A percentile compares a stretch with the other conserved stretches of the same genome.
Evolutionary conservation across 2,329 filamentous ascomycete genomes (phyloP).

Genomic region (Clarireedia paspali): DNA sequence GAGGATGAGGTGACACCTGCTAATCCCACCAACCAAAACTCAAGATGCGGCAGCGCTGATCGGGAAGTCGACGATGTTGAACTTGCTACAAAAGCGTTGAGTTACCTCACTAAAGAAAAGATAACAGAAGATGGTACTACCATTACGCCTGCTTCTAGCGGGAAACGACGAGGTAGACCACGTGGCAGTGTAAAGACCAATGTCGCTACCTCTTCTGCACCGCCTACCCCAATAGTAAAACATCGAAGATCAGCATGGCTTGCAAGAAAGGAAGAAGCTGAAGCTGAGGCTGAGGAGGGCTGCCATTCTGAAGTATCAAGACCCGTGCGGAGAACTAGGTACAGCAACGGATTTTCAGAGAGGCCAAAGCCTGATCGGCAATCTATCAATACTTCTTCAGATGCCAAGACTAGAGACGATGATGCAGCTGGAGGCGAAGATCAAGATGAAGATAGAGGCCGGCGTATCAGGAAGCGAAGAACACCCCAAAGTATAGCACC

Average conservation of each 20-base stretch:
- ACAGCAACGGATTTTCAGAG: neutral
- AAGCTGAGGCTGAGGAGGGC: conserved; percentile 7
- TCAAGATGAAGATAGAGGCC: neutral
- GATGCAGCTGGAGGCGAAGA: neutral
- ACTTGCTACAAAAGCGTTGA: conserved; percentile 20
- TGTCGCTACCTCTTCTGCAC: neutral
- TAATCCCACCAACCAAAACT: neutral
- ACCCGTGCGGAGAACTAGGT: neutral
- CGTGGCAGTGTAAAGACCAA: neutral
- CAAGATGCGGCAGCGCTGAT: neutral
- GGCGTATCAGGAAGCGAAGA: neutral
- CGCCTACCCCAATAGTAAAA: neutral
- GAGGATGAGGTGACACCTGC: neutral
- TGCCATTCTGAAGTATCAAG: neutral
- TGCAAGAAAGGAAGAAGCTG: conserved; percentile 20
- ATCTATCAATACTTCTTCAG: neutral
- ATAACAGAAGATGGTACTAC: neutral
- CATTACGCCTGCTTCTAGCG: conserved; percentile 9
- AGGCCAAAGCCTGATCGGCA: neutral
- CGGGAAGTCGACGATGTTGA: conserved; percentile 12
- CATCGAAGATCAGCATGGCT: conserved; percentile 25
- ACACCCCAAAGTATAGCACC: neutral
- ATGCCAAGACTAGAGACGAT: neutral
- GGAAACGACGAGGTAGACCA: conserved; percentile 11
- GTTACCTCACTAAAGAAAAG: conserved; percentile 11